Conservation (phyloP, 2,329 filamentous ascomycete species). For the Colletotrichum brevisporum region DNA sequence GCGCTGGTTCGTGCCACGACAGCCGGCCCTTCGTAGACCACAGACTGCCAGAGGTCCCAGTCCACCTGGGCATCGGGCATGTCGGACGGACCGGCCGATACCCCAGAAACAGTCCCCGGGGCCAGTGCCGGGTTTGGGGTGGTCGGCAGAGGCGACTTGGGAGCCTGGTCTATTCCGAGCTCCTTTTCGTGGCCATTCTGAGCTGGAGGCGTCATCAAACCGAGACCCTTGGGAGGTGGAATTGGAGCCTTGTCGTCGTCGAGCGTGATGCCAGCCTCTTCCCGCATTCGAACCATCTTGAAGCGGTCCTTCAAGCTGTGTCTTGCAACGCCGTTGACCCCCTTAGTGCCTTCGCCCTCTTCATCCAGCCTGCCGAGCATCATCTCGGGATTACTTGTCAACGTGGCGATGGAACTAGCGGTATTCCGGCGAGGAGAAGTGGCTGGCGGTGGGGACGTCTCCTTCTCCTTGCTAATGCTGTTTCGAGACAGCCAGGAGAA, state of each 20-base stretch:
- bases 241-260: conserved; percentile 64
- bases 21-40: conserved; percentile 93
- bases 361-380: conserved; percentile 84
- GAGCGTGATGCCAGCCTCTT: conserved; percentile 73
- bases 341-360: conserved; percentile 65
- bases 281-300: conserved; percentile 81
- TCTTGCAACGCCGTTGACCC: conserved; percentile 54
- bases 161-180: conserved; percentile 31
- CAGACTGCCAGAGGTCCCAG: conserved; percentile 97
- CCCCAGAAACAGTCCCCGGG: conserved; percentile 88
- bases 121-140: conserved; percentile 79
- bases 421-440: conserved; percentile 76
- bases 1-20: conserved; percentile 90
- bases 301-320: conserved; percentile 84
- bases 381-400: conserved; percentile 86
- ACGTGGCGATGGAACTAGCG: conserved; percentile 82
- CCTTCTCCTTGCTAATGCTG: conserved; percentile 70
- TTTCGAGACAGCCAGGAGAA: conserved; percentile 87
- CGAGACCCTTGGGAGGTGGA: conserved; percentile 40
- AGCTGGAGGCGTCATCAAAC: conserved; percentile 44
- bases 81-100: conserved; percentile 81
- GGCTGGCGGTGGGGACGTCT: conserved; percentile 65
- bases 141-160: conserved; percentile 65
- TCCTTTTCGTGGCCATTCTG: conserved; percentile 42
- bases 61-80: conserved; percentile 85